Base-by-base conservation (phyloP, 768 basidiomycete genomes). In the Leccinellum rugosiceps region DNA sequence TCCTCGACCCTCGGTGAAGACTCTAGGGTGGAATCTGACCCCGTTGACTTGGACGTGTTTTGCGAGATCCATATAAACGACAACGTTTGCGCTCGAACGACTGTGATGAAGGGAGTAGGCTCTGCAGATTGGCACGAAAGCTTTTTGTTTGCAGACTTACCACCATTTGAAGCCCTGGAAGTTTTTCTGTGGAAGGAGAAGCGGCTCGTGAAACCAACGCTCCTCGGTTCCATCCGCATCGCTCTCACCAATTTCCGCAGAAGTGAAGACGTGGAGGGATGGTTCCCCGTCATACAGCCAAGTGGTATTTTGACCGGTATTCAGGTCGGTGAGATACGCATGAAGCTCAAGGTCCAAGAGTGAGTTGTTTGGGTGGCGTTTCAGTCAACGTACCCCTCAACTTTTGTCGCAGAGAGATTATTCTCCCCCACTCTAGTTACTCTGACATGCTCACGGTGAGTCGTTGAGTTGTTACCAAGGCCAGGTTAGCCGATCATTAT, bases 51-150 rank as follows among this genome's bases (percentile, higher is more conserved):
- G 62, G 88, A 90, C 63, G 77, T 90, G 6, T 91, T 81, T 55
- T 93, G 91, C 71, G 90, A 93, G 70, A 78, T 95, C n/a, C 79
- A 80, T 59, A 75, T 88, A 46, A 90, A 91, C 62, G 79, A 79
- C 62, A 77, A 77, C 23, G 71, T 89, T 15, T 85, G 84, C 59
- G 90, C 88, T 52, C 81, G 88, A 53, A 92, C 92, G 2, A 87
- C 88, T 2, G 77, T 86, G 55, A 87, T 86, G 73, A 86, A 82
- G 62, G 83, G 83, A 19, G 74, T 81, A 53, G 83, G 81, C 35
- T 80, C 80, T 44, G 84, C 87, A 0, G 86, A 91, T 66, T 95
- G 93, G 93, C 87, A 90, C 60, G 93, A 95, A 73, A 76, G 66
- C 43, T 94, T 95, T 68, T 68, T 74, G 21, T 86, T 92, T 60